Evolutionary conservation across 108 stramenopile species (phyloP), one percentile per base, ranked within the genome.

Genomic region (Thalassiosira profunda): DNA sequence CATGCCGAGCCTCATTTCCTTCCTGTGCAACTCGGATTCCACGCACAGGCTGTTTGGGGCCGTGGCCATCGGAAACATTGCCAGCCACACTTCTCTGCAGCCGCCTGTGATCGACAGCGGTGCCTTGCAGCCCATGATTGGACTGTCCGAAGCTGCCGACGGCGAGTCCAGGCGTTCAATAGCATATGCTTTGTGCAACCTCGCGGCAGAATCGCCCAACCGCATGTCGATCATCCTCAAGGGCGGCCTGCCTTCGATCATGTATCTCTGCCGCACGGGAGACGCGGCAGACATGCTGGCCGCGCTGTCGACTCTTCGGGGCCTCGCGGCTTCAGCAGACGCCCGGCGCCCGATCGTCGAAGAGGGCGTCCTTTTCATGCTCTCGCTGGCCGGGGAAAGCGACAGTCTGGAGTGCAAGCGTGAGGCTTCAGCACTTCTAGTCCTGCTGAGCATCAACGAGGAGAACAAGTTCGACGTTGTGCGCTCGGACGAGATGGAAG

Each of bases 41-140:
- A 89, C 92, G 20, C 88, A 90, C 76, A 56, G 89, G 35, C 82
- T 93, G n/a, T 96, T 93, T 48, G 94, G 91, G n/a, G 92, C 92
- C 20, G 78, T 94, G 2, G 76, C 91, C 12, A 80, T 96, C 10
- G 94, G 94, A 15, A 96, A 96, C 84, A 83, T 94, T 47, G 91
- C 92, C 42, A 62, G 81, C 28, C 68, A 89, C 44, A 44, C 49
- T 15, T 51, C 29, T 29, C 70, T 90, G 4, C 92, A 91, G 30
- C 71, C 57, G 4, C 47, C 54, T 24, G 58, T 93, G 25, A 62
- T 91, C 21, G 45, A 82, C 14, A 72, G 58, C 26, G 92, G 91
- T 18, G 90, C 87, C 3, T 47, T 93, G 28, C 67, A 70, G 20
- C 86, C 87, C 29, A 67, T 93, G 12, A 81, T 93, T 57, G 69